phyloP scores from a whole-genome alignment of 495 filamentous ascomycete species.

The Lasiosphaeriaceae sp. region DNA sequence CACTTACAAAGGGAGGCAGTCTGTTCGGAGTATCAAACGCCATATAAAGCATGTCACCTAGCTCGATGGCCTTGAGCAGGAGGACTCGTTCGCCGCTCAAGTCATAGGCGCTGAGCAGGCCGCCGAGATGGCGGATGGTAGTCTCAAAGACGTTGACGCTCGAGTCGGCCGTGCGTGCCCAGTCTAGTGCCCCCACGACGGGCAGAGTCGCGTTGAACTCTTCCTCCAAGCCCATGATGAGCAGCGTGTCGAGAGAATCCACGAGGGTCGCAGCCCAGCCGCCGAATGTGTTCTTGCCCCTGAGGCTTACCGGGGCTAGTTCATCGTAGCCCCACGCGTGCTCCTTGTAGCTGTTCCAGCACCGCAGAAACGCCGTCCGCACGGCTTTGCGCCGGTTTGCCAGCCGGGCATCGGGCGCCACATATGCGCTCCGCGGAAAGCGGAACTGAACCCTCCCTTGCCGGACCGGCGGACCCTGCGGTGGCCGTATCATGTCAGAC shows the following conservation, averaged over 20 bases:
- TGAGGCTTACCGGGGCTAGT: conserved; percentile 54
- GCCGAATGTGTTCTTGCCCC: conserved; percentile 60
- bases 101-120: conserved; percentile 73
- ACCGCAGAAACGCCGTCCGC: conserved; percentile 61
- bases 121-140: conserved; percentile 69
- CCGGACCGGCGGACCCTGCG: conserved; percentile 2
- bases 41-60: conserved; percentile 74
- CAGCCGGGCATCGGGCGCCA: background rate
- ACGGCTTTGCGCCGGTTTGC: conserved; percentile 36
- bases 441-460: background rate
- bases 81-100: conserved; percentile 58
- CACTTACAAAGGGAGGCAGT: conserved; percentile 61
- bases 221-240: conserved; percentile 77
- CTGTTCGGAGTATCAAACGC: conserved; percentile 85
- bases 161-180: conserved; percentile 53
- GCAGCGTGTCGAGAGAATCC: conserved; percentile 73
- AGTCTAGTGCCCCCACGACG: conserved; percentile 65
- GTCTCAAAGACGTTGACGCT: conserved; percentile 69
- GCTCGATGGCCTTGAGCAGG: conserved; percentile 72
- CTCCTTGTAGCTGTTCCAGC: conserved; percentile 72
- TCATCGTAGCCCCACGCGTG: conserved; percentile 78
- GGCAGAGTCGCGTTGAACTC: conserved; percentile 72
- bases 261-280: conserved; percentile 81
- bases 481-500: conserved; percentile 5
- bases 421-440: background rate